phyloP scores from a whole-genome alignment of 2,329 filamentous ascomycete genomes.

The Calonectria crousiana region DNA sequence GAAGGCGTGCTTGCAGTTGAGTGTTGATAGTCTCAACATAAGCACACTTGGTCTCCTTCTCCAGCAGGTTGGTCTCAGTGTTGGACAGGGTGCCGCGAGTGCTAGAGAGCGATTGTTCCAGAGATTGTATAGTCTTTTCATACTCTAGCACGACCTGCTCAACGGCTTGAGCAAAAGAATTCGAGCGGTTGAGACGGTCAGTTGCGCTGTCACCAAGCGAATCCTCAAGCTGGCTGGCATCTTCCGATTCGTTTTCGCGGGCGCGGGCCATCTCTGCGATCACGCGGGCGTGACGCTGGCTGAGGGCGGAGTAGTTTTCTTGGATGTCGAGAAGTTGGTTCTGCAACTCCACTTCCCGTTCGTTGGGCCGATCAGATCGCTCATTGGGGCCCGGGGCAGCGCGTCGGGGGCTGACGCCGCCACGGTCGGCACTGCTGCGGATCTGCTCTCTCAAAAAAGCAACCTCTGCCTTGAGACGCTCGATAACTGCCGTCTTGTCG shows the following conservation, averaged over 20 bases:
- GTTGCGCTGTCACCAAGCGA: conserved; percentile 82
- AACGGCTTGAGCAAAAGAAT: conserved; percentile 94
- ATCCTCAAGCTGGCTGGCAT: conserved; percentile 67
- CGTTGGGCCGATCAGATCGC: conserved; percentile 81
- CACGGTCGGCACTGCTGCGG: conserved; percentile 76
- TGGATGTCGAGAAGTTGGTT: conserved; percentile 93
- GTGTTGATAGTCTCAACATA: conserved; percentile 93
- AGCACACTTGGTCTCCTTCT: conserved; percentile 93
- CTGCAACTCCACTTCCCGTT: conserved; percentile 90
- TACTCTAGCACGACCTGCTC: conserved; percentile 98
- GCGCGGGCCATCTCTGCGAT: conserved; percentile 94
- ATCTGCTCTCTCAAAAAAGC: conserved; percentile 95
- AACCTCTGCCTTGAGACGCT: conserved; percentile 92
- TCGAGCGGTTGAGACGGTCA: conserved; percentile 92
- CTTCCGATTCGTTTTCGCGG: conserved; percentile 74
- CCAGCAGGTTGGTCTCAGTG: conserved; percentile 87
- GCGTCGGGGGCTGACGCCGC: conserved; percentile 67
- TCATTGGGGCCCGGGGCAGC: conserved; percentile 70
- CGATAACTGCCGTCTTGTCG: conserved; percentile 94
- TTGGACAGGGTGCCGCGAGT: conserved; percentile 86
- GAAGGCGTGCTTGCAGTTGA: conserved; percentile 89
- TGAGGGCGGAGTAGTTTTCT: conserved; percentile 93
- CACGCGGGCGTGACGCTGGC: conserved; percentile 92
- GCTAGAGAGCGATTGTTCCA: conserved; percentile 91
- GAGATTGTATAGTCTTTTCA: conserved; percentile 95